phyloP scores from a whole-genome alignment of 495 filamentous ascomycete genomes.

The Cercophora scortea region DNA sequence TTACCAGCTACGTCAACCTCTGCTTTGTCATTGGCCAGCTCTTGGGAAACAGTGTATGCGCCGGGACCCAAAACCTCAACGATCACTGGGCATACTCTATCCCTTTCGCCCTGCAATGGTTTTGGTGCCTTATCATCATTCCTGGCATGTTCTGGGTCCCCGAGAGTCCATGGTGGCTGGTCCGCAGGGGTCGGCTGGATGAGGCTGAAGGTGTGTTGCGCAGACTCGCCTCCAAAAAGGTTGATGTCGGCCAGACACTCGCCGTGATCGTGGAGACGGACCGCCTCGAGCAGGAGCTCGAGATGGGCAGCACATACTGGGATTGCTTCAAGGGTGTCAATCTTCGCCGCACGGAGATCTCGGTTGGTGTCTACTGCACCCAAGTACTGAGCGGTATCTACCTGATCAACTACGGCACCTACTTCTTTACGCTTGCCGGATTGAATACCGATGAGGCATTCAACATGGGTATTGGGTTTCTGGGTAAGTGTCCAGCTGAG shows the following conservation, averaged over 20 bases:
- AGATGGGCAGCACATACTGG: slow-evolving; percentile 46
- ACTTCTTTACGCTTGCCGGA: slow-evolving; percentile 58
- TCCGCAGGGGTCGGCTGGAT: slow-evolving; percentile 45
- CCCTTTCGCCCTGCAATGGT: slow-evolving; percentile 58
- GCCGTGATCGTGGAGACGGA: slow-evolving; percentile 57
- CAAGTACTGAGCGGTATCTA: slow-evolving; percentile 46
- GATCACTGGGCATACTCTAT: slow-evolving; percentile 48
- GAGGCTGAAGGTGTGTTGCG: slow-evolving; percentile 41
- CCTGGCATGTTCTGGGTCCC: slow-evolving; percentile 50
- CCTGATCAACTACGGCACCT: slow-evolving; percentile 52
- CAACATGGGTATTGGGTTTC: slow-evolving; percentile 41
- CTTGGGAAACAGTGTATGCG: slow-evolving; percentile 46
- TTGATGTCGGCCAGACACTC: slow-evolving; percentile 32
- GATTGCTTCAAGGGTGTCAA: slow-evolving; percentile 51
- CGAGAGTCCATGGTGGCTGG: slow-evolving; percentile 58
- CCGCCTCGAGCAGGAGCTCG: slow-evolving; percentile 50
- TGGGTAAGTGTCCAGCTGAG: slow-evolving; percentile 27
- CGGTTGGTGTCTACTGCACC: slow-evolving; percentile 39
- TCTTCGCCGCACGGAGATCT: slow-evolving; percentile 49
- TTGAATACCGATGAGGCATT: slow-evolving; percentile 41
- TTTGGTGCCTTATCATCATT: slow-evolving; percentile 55
- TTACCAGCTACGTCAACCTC: slow-evolving; percentile 55
- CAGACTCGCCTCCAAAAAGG: slow-evolving; percentile 32
- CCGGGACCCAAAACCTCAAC: slow-evolving; percentile 32
- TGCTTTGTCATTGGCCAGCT: slow-evolving; percentile 64